A percentile compares a stretch with the other conserved stretches of the same genome.
Conservation (phyloP, 805 yeast species). For the Hagleromyces aurorensis region DNA sequence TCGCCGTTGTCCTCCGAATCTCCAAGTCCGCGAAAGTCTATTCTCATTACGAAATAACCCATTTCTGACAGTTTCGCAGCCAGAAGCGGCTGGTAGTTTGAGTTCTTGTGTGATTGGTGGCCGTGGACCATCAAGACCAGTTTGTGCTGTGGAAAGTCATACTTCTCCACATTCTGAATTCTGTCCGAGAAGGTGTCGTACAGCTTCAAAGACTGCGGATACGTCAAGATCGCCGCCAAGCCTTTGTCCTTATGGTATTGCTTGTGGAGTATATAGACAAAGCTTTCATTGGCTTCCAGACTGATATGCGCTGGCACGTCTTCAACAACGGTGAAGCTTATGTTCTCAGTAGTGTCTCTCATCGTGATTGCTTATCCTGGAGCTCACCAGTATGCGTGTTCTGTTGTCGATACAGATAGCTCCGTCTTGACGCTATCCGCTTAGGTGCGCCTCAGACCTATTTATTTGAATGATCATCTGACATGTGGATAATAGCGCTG, state of each 20-base stretch:
- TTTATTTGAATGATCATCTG: too few relatives aligned
- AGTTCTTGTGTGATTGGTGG: constrained; percentile 74
- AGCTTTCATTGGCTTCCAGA: constrained; percentile 13
- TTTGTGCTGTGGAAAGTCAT: constrained; percentile 33
- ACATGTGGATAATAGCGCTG: too few relatives aligned
- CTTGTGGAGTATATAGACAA: constrained; percentile 15
- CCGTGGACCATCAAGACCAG: constrained; percentile 73
- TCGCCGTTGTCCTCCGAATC: constrained; percentile 44
- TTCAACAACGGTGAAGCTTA: constrained; percentile 6
- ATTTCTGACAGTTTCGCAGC: constrained; percentile 54
- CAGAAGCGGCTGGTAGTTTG: constrained; percentile 59
- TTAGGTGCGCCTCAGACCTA: too few relatives aligned
- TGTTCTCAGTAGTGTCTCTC: too few relatives aligned
- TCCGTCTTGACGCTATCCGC: too few relatives aligned
- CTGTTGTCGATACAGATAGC: too few relatives aligned
- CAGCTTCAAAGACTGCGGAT: constrained; percentile 25
- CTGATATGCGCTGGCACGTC: constrained; percentile 11
- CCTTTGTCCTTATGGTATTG: constrained; percentile 25
- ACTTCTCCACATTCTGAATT: constrained; percentile 10
- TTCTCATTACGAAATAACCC: constrained; percentile 62
- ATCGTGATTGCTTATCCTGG: too few relatives aligned
- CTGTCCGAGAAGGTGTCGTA: constrained; percentile 14
- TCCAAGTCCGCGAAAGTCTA: constrained; percentile 86
- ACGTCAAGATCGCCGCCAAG: constrained; percentile 32
- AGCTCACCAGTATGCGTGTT: too few relatives aligned